Conservation (phyloP, 768 basidiomycete genomes). For the Coprinopsis marcescibilis region DNA sequence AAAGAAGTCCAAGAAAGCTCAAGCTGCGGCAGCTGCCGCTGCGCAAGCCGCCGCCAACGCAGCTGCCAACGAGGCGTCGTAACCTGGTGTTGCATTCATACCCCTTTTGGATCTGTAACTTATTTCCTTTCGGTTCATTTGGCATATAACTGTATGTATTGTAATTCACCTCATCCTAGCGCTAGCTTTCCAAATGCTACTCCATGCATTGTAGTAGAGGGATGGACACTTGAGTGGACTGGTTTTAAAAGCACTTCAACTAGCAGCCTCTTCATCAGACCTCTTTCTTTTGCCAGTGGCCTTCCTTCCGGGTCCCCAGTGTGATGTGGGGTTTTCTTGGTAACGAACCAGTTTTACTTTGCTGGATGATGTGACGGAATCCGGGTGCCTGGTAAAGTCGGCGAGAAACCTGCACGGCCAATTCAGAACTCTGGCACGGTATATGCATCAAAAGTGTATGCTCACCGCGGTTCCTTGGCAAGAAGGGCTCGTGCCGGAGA, state of each 20-base stretch:
- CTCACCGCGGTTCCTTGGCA: constrained; percentile 63
- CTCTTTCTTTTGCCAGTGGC: constrained; percentile 44
- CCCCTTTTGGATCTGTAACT: not conserved
- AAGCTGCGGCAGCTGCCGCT: constrained; percentile 3
- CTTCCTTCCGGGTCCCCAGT: constrained; percentile 88
- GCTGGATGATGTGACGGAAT: constrained; percentile 51
- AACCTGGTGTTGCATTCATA: not conserved
- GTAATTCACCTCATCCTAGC: too few species aligned
- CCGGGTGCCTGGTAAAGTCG: constrained; percentile 74
- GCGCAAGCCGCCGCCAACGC: not conserved
- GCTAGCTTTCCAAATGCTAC: too few species aligned
- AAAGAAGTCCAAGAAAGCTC: constrained; percentile 9
- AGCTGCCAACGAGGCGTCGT: not conserved
- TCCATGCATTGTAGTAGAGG: too few species aligned
- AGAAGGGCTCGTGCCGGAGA: constrained; percentile 70
- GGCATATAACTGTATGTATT: too few species aligned
- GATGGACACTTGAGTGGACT: too few species aligned
- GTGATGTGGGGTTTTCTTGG: constrained; percentile 82
- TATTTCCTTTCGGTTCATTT: too few species aligned
- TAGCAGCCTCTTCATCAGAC: constrained; percentile 18
- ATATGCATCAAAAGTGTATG: not conserved
- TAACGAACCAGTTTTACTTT: constrained; percentile 81
- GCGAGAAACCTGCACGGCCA: constrained; percentile 42
- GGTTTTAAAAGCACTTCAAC: too few species aligned
- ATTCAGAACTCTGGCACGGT: constrained; percentile 8